Conservation (phyloP, 352 stramenopile species). For the Saprolegnia parasitica region DNA sequence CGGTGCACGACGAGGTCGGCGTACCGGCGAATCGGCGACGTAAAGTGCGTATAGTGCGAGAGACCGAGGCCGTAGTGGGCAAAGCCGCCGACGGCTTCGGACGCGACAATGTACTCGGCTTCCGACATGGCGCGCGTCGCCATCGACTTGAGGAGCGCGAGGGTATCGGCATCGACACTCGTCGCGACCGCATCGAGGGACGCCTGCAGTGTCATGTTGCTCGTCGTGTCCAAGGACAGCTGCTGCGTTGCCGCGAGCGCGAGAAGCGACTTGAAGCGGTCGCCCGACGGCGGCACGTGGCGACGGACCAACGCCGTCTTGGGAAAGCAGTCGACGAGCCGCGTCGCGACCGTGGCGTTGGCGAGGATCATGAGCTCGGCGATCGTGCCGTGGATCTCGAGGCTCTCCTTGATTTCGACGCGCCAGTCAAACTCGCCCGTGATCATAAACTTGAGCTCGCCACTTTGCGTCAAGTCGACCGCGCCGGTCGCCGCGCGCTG, state of each 20-base stretch:
- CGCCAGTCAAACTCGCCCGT: constrained; percentile 73
- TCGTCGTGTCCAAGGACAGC: constrained; percentile 66
- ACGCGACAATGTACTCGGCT: constrained; percentile 89
- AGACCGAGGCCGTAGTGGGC: constrained; percentile 86
- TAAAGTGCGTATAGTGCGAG: constrained; percentile 90
- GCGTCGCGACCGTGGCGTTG: constrained; percentile 84
- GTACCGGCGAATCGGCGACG: constrained; percentile 87
- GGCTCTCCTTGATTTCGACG: constrained; percentile 85
- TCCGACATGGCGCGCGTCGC: constrained; percentile 93
- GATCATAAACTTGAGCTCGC: constrained; percentile 79
- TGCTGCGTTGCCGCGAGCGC: constrained; percentile 64
- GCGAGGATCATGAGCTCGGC: constrained; percentile 93
- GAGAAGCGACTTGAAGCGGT: constrained; percentile 71
- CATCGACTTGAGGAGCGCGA: constrained; percentile 89
- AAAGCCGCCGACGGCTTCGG: constrained; percentile 47
- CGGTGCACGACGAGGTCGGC: constrained; percentile 89
- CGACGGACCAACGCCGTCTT: constrained; percentile 80
- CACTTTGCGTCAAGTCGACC: constrained; percentile 73
- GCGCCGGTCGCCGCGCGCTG: constrained; percentile 60
- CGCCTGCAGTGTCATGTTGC: constrained; percentile 79
- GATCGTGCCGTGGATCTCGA: constrained; percentile 93
- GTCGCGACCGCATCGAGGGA: constrained; percentile 56
- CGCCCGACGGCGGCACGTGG: constrained; percentile 71
- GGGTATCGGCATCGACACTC: constrained; percentile 71
- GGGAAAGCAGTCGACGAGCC: constrained; percentile 77